phyloP scores from a whole-genome alignment of 441 rosid genomes.

The Viola pubescens region DNA sequence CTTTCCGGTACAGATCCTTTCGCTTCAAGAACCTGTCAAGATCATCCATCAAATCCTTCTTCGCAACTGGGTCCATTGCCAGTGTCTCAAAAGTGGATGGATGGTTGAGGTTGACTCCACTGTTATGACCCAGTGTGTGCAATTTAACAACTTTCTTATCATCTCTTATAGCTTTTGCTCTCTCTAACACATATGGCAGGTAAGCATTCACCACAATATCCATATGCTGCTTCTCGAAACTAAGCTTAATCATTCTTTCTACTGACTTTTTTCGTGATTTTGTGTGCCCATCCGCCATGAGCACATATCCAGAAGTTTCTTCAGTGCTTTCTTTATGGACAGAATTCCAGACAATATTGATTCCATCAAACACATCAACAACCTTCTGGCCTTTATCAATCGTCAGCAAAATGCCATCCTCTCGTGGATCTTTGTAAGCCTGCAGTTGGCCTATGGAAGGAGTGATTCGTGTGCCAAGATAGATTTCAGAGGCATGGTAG shows the following conservation, averaged over 20 bases:
- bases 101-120: slow-evolving; percentile 26
- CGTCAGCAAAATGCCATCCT: not conserved
- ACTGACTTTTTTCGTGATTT: not conserved
- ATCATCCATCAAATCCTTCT: too few species aligned
- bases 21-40: not conserved
- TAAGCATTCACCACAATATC: not conserved
- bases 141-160: slow-evolving; percentile 22
- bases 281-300: not conserved
- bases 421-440: not conserved
- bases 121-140: slow-evolving; percentile 12
- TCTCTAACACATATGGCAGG: slow-evolving; percentile 19
- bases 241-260: not conserved
- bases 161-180: slow-evolving; percentile 20
- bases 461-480: not conserved
- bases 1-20: slow-evolving; percentile 1
- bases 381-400: not conserved
- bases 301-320: not conserved
- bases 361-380: not conserved
- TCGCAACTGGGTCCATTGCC: slow-evolving; percentile 21
- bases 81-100: slow-evolving; percentile 30
- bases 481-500: not conserved
- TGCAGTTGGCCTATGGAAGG: not conserved
- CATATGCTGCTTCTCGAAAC: not conserved
- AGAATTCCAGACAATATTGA: not conserved
- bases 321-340: not conserved